Base-by-base conservation (phyloP, 345 rosid species). In the Brassica nigra region DNA sequence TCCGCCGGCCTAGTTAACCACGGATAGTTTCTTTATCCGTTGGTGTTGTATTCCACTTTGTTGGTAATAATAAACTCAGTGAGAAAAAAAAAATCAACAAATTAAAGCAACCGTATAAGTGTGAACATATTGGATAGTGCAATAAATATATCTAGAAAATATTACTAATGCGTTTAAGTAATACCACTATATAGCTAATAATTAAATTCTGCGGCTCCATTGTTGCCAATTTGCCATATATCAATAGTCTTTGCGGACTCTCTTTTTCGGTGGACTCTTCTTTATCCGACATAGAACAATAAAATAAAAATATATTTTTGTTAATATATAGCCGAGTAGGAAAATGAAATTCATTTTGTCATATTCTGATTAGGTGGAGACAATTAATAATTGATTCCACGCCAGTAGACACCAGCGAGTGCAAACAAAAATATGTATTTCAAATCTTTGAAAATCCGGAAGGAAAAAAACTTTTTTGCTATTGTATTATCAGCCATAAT, bases 391-490 rank as follows among this genome's bases (percentile, higher is more conserved):
- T 49, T 49, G 57, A 49, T 49, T 49, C 57, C 57, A 49, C 57
- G 57, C 57, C 57, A 49, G 57, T 14, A 49, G 57, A 49, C 57
- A 49, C 57, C 57, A 49, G 57, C 57, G 57, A 49, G 57, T 49
- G 57, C 57, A 49, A 49, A 49, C 57, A 49, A 49, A 49, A 49
- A 49, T 18, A 49, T n/a, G 57, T 49, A 49, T 49, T 49, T 49
- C 57, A 49, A 49, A 49, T 49, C 57, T 49, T 49, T 49, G 57
- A 49, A 49, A 49, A 49, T 49, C 57, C 57, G 18, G 7, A 49
- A 14, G 57, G 57, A 49, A 49, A 49, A 14, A 5, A 6, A 18
- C 57, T 1, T 49, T 49, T 49, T 14, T 49, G 7, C 18, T 49
- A n/a, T 14, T 49, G 16, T 47, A 14, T 49, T 49, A 49, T 49